Evolutionary conservation across 495 filamentous ascomycete species (phyloP).

Genomic region (Xylaria scruposa): DNA sequence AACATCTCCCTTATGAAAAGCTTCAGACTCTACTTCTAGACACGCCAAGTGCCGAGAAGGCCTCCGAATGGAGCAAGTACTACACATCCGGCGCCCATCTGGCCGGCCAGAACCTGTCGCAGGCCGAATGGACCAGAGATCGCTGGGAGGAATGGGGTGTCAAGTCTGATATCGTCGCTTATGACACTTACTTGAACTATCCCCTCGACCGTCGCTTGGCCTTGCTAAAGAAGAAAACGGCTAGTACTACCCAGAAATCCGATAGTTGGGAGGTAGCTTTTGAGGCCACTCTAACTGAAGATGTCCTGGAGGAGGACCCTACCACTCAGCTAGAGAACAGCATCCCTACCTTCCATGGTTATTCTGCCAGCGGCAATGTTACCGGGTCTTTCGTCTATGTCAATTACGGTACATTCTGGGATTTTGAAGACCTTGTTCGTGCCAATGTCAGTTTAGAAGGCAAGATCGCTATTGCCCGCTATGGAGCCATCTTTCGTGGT

Average conservation of each 20-base stretch:
- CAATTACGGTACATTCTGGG: conserved; percentile 85
- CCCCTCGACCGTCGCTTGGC: conserved; percentile 80
- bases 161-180: conserved; percentile 71
- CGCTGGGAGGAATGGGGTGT: conserved; percentile 87
- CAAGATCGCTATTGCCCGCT: conserved; percentile 87
- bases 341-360: conserved; percentile 94
- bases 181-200: conserved; percentile 93
- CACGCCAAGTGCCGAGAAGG: conserved; percentile 72
- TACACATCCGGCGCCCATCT: conserved; percentile 91
- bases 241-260: conserved; percentile 31
- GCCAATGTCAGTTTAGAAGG: conserved; percentile 78
- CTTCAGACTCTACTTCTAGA: conserved; percentile 73
- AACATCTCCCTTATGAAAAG: conserved; percentile 63
- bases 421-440: conserved; percentile 82
- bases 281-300: conserved; percentile 84
- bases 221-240: conserved; percentile 64
- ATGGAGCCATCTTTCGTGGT: conserved; percentile 86
- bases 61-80: conserved; percentile 84
- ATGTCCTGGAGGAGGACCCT: conserved; percentile 82
- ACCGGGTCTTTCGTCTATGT: conserved; percentile 80
- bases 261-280: conserved; percentile 68
- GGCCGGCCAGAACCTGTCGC: conserved; percentile 82
- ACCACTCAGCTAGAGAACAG: conserved; percentile 75
- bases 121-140: conserved; percentile 87
- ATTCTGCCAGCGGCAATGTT: conserved; percentile 89